Conservation (phyloP, 805 yeast genomes). For the Candida pini region DNA sequence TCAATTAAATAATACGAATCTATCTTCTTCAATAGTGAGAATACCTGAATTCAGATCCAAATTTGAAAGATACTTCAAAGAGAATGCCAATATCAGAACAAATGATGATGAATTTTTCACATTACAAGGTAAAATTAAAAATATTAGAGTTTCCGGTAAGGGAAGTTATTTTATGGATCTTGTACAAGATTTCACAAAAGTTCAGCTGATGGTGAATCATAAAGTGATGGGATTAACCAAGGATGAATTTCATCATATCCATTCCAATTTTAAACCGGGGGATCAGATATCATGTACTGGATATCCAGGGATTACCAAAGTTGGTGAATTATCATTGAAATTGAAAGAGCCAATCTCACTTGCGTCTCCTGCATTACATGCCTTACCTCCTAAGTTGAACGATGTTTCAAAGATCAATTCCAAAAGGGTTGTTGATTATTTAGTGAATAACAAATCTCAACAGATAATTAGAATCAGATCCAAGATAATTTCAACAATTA, state of each 20-base stretch:
- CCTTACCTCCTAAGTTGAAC: constrained; percentile 58
- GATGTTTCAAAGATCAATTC: constrained; percentile 54
- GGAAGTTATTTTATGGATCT: constrained; percentile 67
- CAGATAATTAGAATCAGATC: constrained; percentile 47
- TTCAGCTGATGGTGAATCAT: constrained; percentile 61
- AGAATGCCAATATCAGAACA: constrained; percentile 18
- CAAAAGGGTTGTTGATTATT: constrained; percentile 69
- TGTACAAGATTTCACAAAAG: constrained; percentile 47
- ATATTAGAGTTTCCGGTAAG: constrained; percentile 61
- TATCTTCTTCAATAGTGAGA: constrained; percentile 20
- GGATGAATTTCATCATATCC: constrained; percentile 36
- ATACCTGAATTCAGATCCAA: constrained; percentile 34
- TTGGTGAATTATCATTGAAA: constrained; percentile 74
- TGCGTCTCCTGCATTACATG: constrained; percentile 64
- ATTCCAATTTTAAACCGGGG: constrained; percentile 53
- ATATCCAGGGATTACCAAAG: constrained; percentile 64
- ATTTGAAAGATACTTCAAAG: constrained; percentile 23
- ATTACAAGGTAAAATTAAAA: constrained; percentile 52
- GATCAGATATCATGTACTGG: constrained; percentile 70
- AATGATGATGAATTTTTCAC: constrained; percentile 16
- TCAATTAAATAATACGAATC: constrained; percentile 3
- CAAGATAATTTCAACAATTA: constrained; percentile 45
- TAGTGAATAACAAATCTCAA: constrained; percentile 49
- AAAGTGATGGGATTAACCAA: constrained; percentile 37
- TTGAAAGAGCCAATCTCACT: constrained; percentile 43